Percentiles rank a stretch among this genome's conserved stretches.
Conservation (phyloP, 1,284 basidiomycete genomes). For the Cryptococcus sp. region DNA sequence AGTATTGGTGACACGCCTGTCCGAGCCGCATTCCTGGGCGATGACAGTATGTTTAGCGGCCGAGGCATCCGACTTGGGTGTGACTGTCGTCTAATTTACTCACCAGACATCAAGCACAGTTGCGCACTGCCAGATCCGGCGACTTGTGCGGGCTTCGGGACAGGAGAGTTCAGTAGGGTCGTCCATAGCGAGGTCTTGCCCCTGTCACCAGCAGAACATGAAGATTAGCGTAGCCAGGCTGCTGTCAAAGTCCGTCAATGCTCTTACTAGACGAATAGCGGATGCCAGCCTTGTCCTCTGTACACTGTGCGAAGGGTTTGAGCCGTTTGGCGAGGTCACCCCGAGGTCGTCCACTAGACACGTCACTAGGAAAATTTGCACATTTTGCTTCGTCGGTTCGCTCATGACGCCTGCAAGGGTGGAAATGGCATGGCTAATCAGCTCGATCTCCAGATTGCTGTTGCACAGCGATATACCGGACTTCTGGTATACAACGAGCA, state of each 20-base stretch:
- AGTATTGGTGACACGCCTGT: slow-evolving; percentile 19
- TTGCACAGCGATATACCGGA: too few relatives aligned
- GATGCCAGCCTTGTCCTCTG: too few relatives aligned
- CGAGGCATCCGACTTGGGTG: too few relatives aligned
- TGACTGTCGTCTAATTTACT: too few relatives aligned
- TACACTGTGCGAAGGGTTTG: too few relatives aligned
- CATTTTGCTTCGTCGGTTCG: slow-evolving; percentile 24
- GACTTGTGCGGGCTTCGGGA: too few relatives aligned
- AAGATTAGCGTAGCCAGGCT: too few relatives aligned
- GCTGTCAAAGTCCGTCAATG: too few relatives aligned
- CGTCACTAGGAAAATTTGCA: slow-evolving; percentile 26
- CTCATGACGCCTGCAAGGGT: slow-evolving; percentile 19
- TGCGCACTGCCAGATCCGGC: slow-evolving; percentile 28
- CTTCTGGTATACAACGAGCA: too few relatives aligned
- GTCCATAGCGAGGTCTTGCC: slow-evolving; percentile 28
- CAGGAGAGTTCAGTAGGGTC: not conserved
- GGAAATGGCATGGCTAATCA: not conserved
- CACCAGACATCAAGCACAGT: slow-evolving; percentile 31
- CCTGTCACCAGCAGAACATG: slow-evolving; percentile 7
- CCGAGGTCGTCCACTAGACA: slow-evolving; percentile 32
- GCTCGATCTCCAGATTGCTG: not conserved
- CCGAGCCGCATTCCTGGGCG: slow-evolving; percentile 29
- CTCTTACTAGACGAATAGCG: too few relatives aligned
- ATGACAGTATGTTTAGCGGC: too few relatives aligned
- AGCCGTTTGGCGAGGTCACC: too few relatives aligned